Conservation (phyloP, 345 rosid species). For the Cardamine chenopodiifolia region DNA sequence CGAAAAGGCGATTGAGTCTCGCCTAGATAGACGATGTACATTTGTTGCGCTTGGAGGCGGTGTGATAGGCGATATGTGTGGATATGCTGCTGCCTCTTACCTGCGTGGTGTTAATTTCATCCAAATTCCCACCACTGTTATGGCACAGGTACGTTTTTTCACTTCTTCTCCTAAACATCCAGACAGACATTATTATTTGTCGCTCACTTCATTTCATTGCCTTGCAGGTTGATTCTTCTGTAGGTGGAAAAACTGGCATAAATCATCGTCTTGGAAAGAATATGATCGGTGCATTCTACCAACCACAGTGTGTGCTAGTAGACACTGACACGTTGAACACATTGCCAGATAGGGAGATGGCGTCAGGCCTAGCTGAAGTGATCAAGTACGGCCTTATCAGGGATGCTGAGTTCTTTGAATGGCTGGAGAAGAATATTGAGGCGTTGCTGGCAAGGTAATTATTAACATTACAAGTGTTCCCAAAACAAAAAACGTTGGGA, state of each 20-base stretch:
- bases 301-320: constrained; percentile 90
- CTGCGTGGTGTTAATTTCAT: constrained; percentile 98
- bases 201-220: constrained; percentile 15
- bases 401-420: constrained; percentile 89
- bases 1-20: constrained; percentile 90
- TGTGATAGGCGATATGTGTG: constrained; percentile 97
- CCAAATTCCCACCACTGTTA: constrained; percentile 97
- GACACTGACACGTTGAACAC: constrained; percentile 92
- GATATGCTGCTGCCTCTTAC: constrained; percentile 92
- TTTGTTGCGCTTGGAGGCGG: constrained; percentile 99
- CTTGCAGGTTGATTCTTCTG: constrained; percentile 92
- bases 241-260: constrained; percentile 97
- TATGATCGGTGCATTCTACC: constrained; percentile 97
- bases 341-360: constrained; percentile 87
- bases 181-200: neutral
- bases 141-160: constrained; percentile 74
- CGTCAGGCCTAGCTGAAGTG: constrained; percentile 94
- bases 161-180: constrained; percentile 12
- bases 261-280: constrained; percentile 96
- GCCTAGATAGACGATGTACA: constrained; percentile 78
- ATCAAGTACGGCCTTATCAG: constrained; percentile 95
- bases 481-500: neutral
- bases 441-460: constrained; percentile 73
- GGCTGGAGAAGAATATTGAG: constrained; percentile 91
- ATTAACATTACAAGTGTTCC: neutral